These are phyloP conservation scores for Cladophialophora yegresii DNA, from an alignment of 2,329 filamentous ascomycete species.

Conservation along the genomic window DNA sequence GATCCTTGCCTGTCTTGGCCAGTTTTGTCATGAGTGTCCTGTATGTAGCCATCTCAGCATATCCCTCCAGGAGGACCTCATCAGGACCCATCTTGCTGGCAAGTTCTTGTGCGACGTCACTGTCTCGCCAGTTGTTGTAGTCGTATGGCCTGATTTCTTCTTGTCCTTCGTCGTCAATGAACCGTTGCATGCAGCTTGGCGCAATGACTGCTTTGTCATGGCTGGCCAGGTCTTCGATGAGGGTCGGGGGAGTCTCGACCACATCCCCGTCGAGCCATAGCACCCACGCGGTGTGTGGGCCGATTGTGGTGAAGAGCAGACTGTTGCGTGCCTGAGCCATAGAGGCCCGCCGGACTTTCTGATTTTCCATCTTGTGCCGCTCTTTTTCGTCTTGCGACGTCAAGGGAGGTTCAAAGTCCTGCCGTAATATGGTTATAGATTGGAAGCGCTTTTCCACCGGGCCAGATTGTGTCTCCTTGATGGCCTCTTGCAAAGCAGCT, in stretches of 20 bases:
- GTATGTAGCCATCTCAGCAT: slow-evolving; percentile 89
- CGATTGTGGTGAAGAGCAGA: slow-evolving; percentile 90
- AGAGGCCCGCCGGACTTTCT: slow-evolving; percentile 79
- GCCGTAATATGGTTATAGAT: slow-evolving; percentile 88
- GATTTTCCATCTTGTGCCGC: slow-evolving; percentile 86
- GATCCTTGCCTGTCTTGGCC: slow-evolving; percentile 57
- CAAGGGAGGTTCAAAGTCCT: slow-evolving; percentile 87
- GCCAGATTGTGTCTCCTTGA: slow-evolving; percentile 82
- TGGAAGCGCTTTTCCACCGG: slow-evolving; percentile 81
- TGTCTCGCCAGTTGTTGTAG: slow-evolving; percentile 97
- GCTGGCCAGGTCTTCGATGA: slow-evolving; percentile 87
- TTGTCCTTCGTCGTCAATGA: slow-evolving; percentile 68
- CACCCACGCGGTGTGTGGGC: slow-evolving; percentile 90
- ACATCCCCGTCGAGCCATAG: slow-evolving; percentile 95
- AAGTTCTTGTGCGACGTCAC: slow-evolving; percentile 72
- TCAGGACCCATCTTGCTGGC: slow-evolving; percentile 81
- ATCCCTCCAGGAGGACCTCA: slow-evolving; percentile 91
- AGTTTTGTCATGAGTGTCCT: slow-evolving; percentile 88
- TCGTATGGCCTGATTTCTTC: slow-evolving; percentile 84
- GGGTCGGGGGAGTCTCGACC: slow-evolving; percentile 75
- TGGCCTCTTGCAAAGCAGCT: slow-evolving; percentile 76
- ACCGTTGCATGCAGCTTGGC: slow-evolving; percentile 93
- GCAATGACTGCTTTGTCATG: slow-evolving; percentile 91
- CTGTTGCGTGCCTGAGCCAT: slow-evolving; percentile 96
- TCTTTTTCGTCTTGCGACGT: slow-evolving; percentile 80